Base-by-base conservation (phyloP, 495 filamentous ascomycete genomes). In the Talaromyces ruber region DNA sequence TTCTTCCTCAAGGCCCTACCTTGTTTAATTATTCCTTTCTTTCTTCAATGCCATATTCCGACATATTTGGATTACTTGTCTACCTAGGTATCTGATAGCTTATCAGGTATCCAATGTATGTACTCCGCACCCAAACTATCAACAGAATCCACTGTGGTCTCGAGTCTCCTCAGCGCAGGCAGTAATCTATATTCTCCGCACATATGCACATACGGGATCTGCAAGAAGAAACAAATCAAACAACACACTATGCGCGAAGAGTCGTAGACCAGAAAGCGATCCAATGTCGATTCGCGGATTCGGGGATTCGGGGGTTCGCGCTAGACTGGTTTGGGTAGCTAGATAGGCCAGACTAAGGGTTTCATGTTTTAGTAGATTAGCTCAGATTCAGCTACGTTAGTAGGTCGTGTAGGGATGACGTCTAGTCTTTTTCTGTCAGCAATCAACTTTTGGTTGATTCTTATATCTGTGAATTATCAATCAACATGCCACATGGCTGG, bases 281-380 rank as follows among this genome's bases (percentile, higher is more conserved):
- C 43, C 43, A 47, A 47, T 47, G 43, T 47, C 18, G 16, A 18
- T 47, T 26, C 18, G 11, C 22, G 25, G 50, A 24, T 16, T 28
- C 12, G 25, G 50, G n/a, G n/a, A n/a, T n/a, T n/a, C n/a, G n/a
- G n/a, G n/a, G 22, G 11, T 18, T 25, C 11, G 9, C 22, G 21
- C 50, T 53, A 53, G 24, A 24, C 50, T 53, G 34, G 47, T 58
- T 29, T 70, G 68, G 18, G 62, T 70, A 1, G 64, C 64, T 14
- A 71, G 65, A 29, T 68, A 70, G n/a, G 67, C 64, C 2, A 66
- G 45, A n/a, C 67, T 67, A 43, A 16, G 30, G 39, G 39, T 43
- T 43, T 43, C 39, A 18, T 43, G 0, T 43, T 43, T 43, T 32
- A 11, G 30, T 34, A 16, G 43, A 7, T 47, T 47, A 47, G n/a